These are phyloP conservation scores for Sphaerosporella brunnea DNA, from an alignment of 495 filamentous ascomycete species.

Conservation along the genomic window DNA sequence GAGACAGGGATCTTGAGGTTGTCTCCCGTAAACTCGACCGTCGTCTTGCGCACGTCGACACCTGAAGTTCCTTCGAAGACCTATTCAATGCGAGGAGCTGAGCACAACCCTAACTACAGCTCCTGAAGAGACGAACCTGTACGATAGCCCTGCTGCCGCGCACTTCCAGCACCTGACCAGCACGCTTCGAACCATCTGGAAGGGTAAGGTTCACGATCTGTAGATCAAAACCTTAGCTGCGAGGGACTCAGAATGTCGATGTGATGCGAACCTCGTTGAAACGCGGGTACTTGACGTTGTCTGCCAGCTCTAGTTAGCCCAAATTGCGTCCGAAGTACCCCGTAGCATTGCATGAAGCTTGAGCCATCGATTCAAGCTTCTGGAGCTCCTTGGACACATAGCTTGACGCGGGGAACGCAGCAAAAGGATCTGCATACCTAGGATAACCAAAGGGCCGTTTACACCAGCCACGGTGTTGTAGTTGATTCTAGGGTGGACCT, in stretches of 20 bases:
- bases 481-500: conserved; percentile 22
- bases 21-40: conserved; percentile 91
- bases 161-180: conserved; percentile 92
- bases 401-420: background rate
- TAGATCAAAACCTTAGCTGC: conserved; percentile 6
- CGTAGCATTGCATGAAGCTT: background rate
- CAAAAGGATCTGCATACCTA: conserved; percentile 41
- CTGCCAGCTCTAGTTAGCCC: conserved; percentile 23
- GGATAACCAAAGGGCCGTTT: conserved; percentile 91
- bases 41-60: conserved; percentile 97
- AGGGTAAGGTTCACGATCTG: conserved; percentile 83
- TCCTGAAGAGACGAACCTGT: conserved; percentile 39
- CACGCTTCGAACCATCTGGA: conserved; percentile 82
- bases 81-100: conserved; percentile 30
- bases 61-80: conserved; percentile 96
- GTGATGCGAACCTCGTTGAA: conserved; percentile 51
- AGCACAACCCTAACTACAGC: background rate
- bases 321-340: background rate
- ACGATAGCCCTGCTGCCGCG: conserved; percentile 87
- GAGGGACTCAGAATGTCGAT: background rate
- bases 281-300: conserved; percentile 84
- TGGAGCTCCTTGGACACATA: too few species aligned
- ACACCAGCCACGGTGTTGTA: conserved; percentile 99
- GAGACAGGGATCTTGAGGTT: conserved; percentile 96
- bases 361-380: too few species aligned